These are phyloP conservation scores for Acephala macrosclerotiorum DNA, from an alignment of 2,329 filamentous ascomycete species.

Conservation along the genomic window DNA sequence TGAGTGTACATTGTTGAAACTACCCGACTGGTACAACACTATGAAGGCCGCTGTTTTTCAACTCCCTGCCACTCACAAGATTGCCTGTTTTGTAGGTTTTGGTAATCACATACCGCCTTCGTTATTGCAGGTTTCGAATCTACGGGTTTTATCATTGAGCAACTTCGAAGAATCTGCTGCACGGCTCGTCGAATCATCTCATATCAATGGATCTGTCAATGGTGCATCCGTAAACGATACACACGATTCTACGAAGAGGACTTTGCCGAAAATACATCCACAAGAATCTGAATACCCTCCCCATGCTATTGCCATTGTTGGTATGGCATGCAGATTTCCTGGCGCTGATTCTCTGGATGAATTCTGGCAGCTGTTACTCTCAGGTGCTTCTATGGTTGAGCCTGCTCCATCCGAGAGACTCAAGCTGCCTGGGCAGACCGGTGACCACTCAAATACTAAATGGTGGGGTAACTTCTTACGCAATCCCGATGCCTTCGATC, in stretches of 20 bases:
- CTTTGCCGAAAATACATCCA: neutral
- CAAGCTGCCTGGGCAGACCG: neutral
- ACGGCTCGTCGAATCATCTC: too few species aligned
- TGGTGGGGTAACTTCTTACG: slow-evolving; percentile 40
- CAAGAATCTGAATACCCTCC: neutral
- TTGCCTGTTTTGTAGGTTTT: neutral
- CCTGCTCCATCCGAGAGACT: slow-evolving; percentile 7
- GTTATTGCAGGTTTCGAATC: neutral
- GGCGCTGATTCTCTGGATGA: slow-evolving; percentile 50
- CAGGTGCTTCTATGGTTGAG: slow-evolving; percentile 22
- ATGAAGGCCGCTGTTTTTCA: slow-evolving; percentile 6
- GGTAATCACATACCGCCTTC: slow-evolving; percentile 12
- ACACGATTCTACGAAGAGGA: neutral
- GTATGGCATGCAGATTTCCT: slow-evolving; percentile 49
- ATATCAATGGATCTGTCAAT: too few species aligned
- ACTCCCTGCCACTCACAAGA: neutral
- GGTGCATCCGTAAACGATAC: too few species aligned
- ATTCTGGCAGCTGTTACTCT: slow-evolving; percentile 56
- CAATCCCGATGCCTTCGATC: slow-evolving; percentile 46
- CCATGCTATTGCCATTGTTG: slow-evolving; percentile 44
- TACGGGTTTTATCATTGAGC: slow-evolving; percentile 6
- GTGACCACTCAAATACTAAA: slow-evolving; percentile 8
- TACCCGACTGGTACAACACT: slow-evolving; percentile 24
- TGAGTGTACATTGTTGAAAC: slow-evolving; percentile 14
- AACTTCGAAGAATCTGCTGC: neutral